Conservation (phyloP, 176 grass and related monocot genomes). For the Coix lacrymajobi region DNA sequence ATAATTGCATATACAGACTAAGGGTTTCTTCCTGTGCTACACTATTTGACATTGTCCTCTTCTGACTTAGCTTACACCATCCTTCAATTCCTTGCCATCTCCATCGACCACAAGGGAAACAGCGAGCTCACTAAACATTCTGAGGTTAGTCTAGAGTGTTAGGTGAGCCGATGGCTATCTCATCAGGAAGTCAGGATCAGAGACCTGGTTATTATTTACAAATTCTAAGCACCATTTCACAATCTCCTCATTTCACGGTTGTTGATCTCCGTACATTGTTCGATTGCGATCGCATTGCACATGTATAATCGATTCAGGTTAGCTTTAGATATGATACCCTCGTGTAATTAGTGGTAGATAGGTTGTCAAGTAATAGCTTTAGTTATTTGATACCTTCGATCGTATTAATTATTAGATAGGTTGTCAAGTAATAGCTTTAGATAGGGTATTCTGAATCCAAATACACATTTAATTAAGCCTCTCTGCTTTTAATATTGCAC, state of each 20-base stretch:
- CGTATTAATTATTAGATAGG: too few species aligned
- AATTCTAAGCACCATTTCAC: conserved; percentile 11
- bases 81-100: background rate
- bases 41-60: background rate
- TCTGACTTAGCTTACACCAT: background rate
- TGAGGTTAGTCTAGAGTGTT: conserved; percentile 29
- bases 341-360: background rate
- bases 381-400: background rate
- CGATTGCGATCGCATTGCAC: conserved; percentile 4
- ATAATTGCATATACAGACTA: background rate
- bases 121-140: conserved; percentile 6
- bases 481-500: background rate
- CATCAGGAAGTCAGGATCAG: background rate
- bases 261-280: conserved; percentile 30
- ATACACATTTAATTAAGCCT: background rate
- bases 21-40: background rate
- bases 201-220: background rate
- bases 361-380: background rate
- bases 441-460: background rate
- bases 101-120: background rate
- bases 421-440: background rate
- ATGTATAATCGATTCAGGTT: background rate
- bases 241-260: conserved; percentile 8
- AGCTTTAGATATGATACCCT: background rate
- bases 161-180: conserved; percentile 30